Evolutionary conservation across 257 asterid species (phyloP), one percentile per base, ranked within the genome.

Genomic region (Leonotis leonurus): DNA sequence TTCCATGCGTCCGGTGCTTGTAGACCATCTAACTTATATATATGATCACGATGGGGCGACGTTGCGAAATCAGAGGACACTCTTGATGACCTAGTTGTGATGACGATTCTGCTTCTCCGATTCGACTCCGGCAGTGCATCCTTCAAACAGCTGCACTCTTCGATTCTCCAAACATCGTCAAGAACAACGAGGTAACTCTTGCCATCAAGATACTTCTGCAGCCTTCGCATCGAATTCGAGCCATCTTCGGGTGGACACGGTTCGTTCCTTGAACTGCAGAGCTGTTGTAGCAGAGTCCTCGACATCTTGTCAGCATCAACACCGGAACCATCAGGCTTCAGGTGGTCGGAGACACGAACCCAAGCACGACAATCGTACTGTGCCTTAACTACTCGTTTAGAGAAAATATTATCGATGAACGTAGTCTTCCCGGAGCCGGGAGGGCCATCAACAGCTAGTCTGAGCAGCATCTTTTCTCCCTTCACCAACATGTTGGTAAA

Each of bases 111-210:
- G 54, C 89, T 76, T 16, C 87, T 75, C 6, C 61, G 8, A 13
- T n/a, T n/a, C 25, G 70, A 46, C 24, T 76, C 64, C 0, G 94
- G 84, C 12, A 85, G 65, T 5, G 78, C 80, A 18, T 54, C 49
- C 26, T 63, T 68, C 6, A 85, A 18, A 27, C 24, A 8, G 3
- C n/a, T 69, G 81, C 77, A 78, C 14, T 74, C 64, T 26, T 60
- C 74, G 0, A 39, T 55, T 53, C 69, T 3, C 57, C 57, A 62
- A 6, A 85, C 35, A 63, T 82, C 85, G 57, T 82, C 87, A 26
- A 82, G 70, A 39, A 76, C 87, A 26, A 80, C 69, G 1, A 82
- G 13, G 17, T 70, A 85, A 65, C 79, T 68, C 60, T 59, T 74
- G 4, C 14, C 36, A 5, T 13, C 12, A 17, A 74, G 56, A 64